phyloP scores from a whole-genome alignment of 352 stramenopile species.

The Phytopythium delawarense region DNA sequence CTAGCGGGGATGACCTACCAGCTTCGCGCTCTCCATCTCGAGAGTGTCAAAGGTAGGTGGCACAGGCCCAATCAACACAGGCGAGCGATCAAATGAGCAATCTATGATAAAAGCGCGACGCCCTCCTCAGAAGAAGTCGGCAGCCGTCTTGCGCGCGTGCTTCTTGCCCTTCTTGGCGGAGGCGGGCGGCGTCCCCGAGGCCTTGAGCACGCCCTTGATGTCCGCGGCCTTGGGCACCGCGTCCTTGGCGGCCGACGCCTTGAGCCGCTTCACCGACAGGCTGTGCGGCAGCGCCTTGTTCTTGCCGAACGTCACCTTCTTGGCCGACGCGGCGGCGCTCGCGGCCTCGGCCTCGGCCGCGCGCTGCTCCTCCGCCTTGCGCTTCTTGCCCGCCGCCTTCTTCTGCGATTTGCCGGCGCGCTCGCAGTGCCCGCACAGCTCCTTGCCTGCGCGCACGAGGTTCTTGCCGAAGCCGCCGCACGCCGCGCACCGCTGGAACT shows the following conservation, averaged over 20 bases:
- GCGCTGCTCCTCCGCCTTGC: conserved; percentile 42
- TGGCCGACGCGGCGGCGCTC: conserved; percentile 28
- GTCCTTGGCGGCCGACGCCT: conserved; percentile 69
- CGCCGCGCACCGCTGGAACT: conserved; percentile 62
- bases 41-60: too few species aligned
- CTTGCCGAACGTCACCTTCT: conserved; percentile 87
- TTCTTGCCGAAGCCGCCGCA: conserved; percentile 77
- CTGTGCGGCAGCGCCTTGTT: conserved; percentile 75
- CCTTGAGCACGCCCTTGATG: conserved; percentile 80
- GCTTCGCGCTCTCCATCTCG: too few species aligned
- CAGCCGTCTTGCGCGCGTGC: conserved; percentile 57
- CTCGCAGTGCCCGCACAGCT: conserved; percentile 69
- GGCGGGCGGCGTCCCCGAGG: conserved; percentile 16
- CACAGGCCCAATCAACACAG: too few species aligned
- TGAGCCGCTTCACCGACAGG: conserved; percentile 80
- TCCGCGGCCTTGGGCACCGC: conserved; percentile 38
- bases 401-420: conserved; percentile 53
- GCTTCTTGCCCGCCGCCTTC: conserved; percentile 62
- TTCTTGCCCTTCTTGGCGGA: conserved; percentile 39
- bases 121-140: conserved; percentile 62
- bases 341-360: conserved; percentile 25
- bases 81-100: not conserved
- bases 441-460: conserved; percentile 59
- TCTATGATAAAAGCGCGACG: not conserved
- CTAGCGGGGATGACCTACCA: too few species aligned